A percentile compares a stretch with the other conserved stretches of the same genome.
phyloP scores from a whole-genome alignment of 2,329 filamentous ascomycete genomes.

The Penicillium sumatraense region DNA sequence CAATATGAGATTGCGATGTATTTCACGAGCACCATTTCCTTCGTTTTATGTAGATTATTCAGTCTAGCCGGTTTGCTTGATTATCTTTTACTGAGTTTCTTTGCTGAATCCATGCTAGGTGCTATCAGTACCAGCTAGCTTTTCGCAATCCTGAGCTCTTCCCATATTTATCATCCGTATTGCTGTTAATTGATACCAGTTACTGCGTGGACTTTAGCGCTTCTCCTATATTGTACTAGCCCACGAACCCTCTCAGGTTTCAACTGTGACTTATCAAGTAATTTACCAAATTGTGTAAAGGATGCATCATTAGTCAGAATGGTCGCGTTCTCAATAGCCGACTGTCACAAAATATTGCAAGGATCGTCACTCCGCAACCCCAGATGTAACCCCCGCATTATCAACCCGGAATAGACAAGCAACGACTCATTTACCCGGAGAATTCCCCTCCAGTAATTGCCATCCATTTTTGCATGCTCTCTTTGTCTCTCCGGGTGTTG shows the following conservation, averaged over 20 bases:
- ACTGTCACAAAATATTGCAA: constrained; percentile 9
- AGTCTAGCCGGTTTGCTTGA: constrained; percentile 2
- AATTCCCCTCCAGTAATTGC: constrained; percentile 9
- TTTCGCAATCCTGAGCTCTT: not conserved
- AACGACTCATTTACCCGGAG: not conserved
- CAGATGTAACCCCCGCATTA: constrained; percentile 26
- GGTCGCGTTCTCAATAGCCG: constrained; percentile 15
- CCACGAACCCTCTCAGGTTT: not conserved
- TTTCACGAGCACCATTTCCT: constrained; percentile 18
- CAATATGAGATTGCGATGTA: constrained; percentile 11
- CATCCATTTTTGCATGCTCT: not conserved
- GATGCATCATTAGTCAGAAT: not conserved
- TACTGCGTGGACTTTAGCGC: not conserved
- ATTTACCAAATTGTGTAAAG: too few species aligned
- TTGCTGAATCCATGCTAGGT: not conserved
- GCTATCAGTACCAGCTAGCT: not conserved
- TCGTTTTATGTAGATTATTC: constrained; percentile 30
- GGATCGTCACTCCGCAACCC: constrained; percentile 17
- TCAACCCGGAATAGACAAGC: constrained; percentile 2
- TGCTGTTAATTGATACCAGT: constrained; percentile 24
- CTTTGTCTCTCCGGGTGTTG: not conserved
- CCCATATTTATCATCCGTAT: constrained; percentile 9
- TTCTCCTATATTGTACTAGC: not conserved
- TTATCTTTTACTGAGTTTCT: constrained; percentile 2
- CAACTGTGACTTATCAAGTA: too few species aligned